Base-by-base conservation (phyloP, 257 asterid species). In the Penstemon barbatus region DNA sequence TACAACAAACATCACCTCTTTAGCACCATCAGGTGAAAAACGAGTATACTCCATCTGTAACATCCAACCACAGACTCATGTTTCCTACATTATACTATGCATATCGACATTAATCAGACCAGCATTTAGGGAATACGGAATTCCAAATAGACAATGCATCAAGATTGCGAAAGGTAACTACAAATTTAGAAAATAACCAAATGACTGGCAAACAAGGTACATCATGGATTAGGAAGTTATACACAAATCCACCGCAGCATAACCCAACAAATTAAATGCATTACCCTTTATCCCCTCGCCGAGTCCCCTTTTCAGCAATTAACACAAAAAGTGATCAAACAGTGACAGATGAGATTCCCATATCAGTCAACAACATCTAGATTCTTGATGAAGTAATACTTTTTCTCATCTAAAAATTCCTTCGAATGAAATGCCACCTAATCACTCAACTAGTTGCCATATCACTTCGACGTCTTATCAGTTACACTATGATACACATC, bases 321-420 rank as follows among this genome's bases (percentile, higher is more conserved):
- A 49, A 15, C 4, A 11, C 11, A 12, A 9, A 9, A 49, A 49
- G n/a, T 49, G 54, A 49, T 49, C 54, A 49, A 49, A 15, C 54
- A 10, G 54, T 49, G 11, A 63, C 68, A 0, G 10, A 8, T 64
- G 55, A 70, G 41, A 69, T 42, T 57, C 45, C 33, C 69, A 57
- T 50, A 59, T 33, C 39, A 64, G 37, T 49, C 40, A 13, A 65
- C 25, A 58, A 66, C 63, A 56, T 52, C 53, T 44, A 43, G 53
- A 67, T 59, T 65, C 56, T 44, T 13, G 63, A 57, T 12, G 54
- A 10, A 6, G 15, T 5, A 49, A 49, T 46, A 46, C 33, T 25
- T 25, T 25, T 25, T 25, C 33, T 25, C 33, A 25, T 48, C 49
- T 19, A 33, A 68, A 44, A 37, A 36, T 39, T 45, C 48, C 46